Evolutionary conservation across 495 filamentous ascomycete genomes (phyloP), one percentile per base, ranked within the genome.

Genomic region (Xylaria intraflava): DNA sequence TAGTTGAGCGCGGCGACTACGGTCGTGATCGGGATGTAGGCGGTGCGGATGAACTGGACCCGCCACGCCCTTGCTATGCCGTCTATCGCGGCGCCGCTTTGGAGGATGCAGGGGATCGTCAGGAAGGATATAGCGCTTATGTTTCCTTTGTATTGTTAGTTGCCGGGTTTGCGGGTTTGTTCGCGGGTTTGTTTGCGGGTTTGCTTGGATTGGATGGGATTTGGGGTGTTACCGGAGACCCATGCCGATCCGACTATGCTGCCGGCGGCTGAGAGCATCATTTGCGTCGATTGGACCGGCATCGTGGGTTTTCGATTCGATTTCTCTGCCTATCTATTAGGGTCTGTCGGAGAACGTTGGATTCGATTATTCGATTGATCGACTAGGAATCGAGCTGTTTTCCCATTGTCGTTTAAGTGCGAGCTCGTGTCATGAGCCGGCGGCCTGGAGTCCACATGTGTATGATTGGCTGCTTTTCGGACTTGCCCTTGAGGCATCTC

Each of bases 11-110:
- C 66, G 6, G 65, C 62, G 7, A 59, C 30, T 0, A 57, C 64
- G 3, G 65, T 68, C 6, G 72, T 58, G 1, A 66, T 61, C 0
- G 72, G 73, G 49, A 71, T 67, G 40, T 69, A 63, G 2, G 52
- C 40, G 2, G 69, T 64, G n/a, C 72, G 71, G 2, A 12, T 57
- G 46, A 65, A 65, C 48, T 66, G 76, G 11, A 70, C 10, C 29
- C 58, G 41, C 42, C 61, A 62, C 0, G 51, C 55, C 9, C 56
- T 31, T 0, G 70, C 62, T 9, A 70, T 55, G 3, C 65, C 54
- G 51, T 71, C 63, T n/a, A 66, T 49, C 8, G 56, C 61, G 0
- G 49, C 56, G 2, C 56, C 54, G 17, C 66, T 60, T 17, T 61
- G 48, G 2, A 72, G 44, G 17, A 74, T 55, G 17, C 68, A 62